Percentiles rank a stretch among this genome's conserved stretches.
These are phyloP conservation scores for Aspergillus bridgeri DNA, from an alignment of 495 filamentous ascomycete genomes.

Conservation along the genomic window DNA sequence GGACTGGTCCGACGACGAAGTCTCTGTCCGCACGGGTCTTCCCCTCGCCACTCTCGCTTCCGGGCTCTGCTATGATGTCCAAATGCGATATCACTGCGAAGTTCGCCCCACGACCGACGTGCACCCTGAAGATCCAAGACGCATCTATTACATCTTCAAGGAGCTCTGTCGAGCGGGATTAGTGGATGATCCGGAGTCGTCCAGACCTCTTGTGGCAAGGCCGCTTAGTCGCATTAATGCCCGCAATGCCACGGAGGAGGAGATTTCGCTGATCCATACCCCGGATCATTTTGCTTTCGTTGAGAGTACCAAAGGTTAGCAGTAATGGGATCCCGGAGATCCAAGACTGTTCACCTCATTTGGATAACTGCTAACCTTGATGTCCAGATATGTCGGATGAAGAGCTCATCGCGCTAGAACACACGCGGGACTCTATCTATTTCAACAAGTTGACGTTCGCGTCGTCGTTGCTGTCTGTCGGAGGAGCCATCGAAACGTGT, in stretches of 20 bases:
- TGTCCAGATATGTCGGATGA: conserved; percentile 50
- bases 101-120: conserved; percentile 65
- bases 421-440: conserved; percentile 79
- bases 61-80: conserved; percentile 82
- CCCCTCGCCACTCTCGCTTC: conserved; percentile 53
- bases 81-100: conserved; percentile 91
- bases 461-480: conserved; percentile 81
- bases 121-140: conserved; percentile 89
- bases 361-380: neutral
- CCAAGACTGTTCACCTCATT: neutral
- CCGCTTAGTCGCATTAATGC: conserved; percentile 75
- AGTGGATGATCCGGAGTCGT: conserved; percentile 54
- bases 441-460: conserved; percentile 76
- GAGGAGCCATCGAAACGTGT: conserved; percentile 93
- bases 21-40: conserved; percentile 23
- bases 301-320: conserved; percentile 51
- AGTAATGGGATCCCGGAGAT: neutral
- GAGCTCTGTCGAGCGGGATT: conserved; percentile 76
- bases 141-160: conserved; percentile 86
- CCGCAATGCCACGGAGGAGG: conserved; percentile 67
- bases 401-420: conserved; percentile 61
- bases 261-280: conserved; percentile 76
- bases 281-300: conserved; percentile 75
- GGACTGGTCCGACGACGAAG: conserved; percentile 41
- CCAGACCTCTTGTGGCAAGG: conserved; percentile 46